Percentiles rank a stretch among this genome's conserved stretches.
Evolutionary conservation across 129 eudicot species (phyloP).

Genomic region (Cynara cardunculus): DNA sequence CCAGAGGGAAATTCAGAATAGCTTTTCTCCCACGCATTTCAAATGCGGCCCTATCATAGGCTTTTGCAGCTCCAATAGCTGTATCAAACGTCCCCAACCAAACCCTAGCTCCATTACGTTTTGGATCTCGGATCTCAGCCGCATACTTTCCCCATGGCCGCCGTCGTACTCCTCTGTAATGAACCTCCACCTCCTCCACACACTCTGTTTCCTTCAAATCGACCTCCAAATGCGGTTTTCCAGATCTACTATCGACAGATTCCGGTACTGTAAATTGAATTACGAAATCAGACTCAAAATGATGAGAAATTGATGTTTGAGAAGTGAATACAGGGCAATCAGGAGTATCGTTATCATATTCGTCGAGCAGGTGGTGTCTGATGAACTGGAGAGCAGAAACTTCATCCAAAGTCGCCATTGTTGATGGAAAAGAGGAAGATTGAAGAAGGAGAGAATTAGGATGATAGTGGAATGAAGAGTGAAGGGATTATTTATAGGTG

Average conservation of each 20-base stretch:
- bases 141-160: conserved; percentile 68
- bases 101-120: conserved; percentile 42
- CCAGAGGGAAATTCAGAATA: conserved; percentile 50
- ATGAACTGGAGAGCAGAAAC: neutral
- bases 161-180: conserved; percentile 51
- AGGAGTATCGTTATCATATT: neutral
- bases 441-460: neutral
- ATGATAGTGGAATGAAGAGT: neutral
- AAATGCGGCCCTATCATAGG: conserved; percentile 52
- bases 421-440: neutral
- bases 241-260: neutral
- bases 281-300: neutral
- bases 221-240: conserved; percentile 28
- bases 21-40: conserved; percentile 49
- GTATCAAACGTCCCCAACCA: conserved; percentile 58
- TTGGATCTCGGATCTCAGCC: conserved; percentile 56
- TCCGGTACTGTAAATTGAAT: conserved; percentile 1
- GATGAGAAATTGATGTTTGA: neutral
- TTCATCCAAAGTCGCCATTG: conserved; percentile 11
- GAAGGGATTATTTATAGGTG: neutral
- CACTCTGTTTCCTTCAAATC: neutral
- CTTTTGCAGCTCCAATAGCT: conserved; percentile 48
- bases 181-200: conserved; percentile 16
- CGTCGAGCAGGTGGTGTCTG: conserved; percentile 13
- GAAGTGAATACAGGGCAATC: neutral